phyloP scores from a whole-genome alignment of 169 alveolate genomes.

The Plasmodium blacklocki region DNA sequence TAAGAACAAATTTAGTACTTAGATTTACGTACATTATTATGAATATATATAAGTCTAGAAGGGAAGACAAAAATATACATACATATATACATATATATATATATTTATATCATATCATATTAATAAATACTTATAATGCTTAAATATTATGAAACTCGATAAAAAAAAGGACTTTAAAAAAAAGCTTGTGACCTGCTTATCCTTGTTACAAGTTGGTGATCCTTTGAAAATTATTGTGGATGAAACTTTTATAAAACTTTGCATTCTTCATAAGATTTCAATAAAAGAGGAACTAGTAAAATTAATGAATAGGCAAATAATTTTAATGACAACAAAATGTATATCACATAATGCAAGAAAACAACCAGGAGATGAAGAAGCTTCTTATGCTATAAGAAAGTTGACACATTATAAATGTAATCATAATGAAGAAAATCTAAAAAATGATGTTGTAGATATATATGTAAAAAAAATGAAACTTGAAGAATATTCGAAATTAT shows the following conservation, averaged over 20 bases:
- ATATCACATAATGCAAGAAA: slow-evolving; percentile 25
- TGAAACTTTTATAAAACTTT: slow-evolving; percentile 46
- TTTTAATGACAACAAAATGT: slow-evolving; percentile 68
- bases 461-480: slow-evolving; percentile 39
- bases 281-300: slow-evolving; percentile 55
- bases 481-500: slow-evolving; percentile 11
- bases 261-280: slow-evolving; percentile 56
- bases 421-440: slow-evolving; percentile 30
- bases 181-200: slow-evolving; percentile 13
- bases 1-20: too few relatives aligned
- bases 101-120: too few relatives aligned
- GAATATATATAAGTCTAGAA: too few relatives aligned
- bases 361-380: slow-evolving; percentile 29
- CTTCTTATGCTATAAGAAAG: slow-evolving; percentile 52
- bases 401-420: slow-evolving; percentile 61
- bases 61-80: too few relatives aligned
- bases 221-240: slow-evolving; percentile 68
- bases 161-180: slow-evolving; percentile 74
- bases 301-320: slow-evolving; percentile 46
- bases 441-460: not conserved
- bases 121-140: too few relatives aligned
- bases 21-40: too few relatives aligned
- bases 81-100: too few relatives aligned
- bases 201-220: slow-evolving; percentile 52
- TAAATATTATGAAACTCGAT: slow-evolving; percentile 35